These are phyloP conservation scores for Canariomyces notabilis DNA, from an alignment of 2,329 filamentous ascomycete species.

Conservation along the genomic window DNA sequence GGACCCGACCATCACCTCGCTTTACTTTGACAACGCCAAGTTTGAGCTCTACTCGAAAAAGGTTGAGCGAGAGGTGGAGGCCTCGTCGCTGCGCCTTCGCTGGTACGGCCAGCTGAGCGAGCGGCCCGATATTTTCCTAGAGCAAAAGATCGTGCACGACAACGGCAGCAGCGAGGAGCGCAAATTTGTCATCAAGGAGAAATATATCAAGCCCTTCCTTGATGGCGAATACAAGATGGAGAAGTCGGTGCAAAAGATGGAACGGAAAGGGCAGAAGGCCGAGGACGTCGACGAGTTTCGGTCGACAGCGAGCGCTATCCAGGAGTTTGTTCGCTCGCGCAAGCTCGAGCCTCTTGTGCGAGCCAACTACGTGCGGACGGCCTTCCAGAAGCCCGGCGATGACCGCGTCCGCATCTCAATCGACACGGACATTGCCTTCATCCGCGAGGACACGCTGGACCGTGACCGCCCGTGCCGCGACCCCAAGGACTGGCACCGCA, in stretches of 20 bases:
- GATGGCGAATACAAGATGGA: conserved; percentile 87
- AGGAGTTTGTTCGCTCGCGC: conserved; percentile 71
- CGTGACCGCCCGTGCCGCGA: conserved; percentile 80
- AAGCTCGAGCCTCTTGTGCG: conserved; percentile 78
- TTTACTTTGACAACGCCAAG: conserved; percentile 87
- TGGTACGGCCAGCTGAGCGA: conserved; percentile 85
- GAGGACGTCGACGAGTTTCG: conserved; percentile 66
- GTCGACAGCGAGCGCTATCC: conserved; percentile 68
- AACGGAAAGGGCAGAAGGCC: conserved; percentile 63
- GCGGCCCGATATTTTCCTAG: conserved; percentile 75
- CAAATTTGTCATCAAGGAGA: conserved; percentile 83
- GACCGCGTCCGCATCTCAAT: conserved; percentile 87
- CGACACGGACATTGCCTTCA: conserved; percentile 86
- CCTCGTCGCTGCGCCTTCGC: conserved; percentile 76
- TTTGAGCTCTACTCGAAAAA: conserved; percentile 87
- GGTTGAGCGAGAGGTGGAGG: conserved; percentile 68
- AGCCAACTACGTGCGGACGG: conserved; percentile 89
- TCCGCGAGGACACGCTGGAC: conserved; percentile 74
- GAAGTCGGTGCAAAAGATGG: conserved; percentile 83
- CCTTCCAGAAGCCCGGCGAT: conserved; percentile 93
- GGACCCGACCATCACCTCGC: conserved; percentile 87
- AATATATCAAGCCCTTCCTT: conserved; percentile 85
- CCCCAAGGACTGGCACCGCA: conserved; percentile 82
- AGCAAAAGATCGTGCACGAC: conserved; percentile 81
- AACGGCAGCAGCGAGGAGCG: conserved; percentile 74